Evolutionary conservation across 2,329 filamentous ascomycete genomes (phyloP), one percentile per base, ranked within the genome.

Genomic region (Aspergillus quadrilineatus): DNA sequence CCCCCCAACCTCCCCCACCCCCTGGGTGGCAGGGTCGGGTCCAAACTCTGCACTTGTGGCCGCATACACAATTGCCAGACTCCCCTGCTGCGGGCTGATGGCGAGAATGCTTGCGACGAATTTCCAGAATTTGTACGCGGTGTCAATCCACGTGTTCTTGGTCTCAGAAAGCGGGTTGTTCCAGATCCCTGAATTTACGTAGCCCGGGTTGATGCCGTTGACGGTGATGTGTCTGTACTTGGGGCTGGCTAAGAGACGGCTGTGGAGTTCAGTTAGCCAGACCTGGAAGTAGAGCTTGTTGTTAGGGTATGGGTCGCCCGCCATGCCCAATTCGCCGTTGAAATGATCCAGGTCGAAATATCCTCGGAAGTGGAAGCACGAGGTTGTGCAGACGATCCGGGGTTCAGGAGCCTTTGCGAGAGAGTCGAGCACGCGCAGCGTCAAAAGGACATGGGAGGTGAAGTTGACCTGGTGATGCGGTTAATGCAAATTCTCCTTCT

Each of bases 261-360:
- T n/a, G 1, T 52, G 49, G 14, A 53, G 8, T n/a, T 57, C 55
- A 0, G n/a, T 9, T 2, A 57, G 12, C 55, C 55, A 57, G 1
- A 37, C 49, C 28, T 57, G 55, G 43, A 34, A 57, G 7, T 52
- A 57, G 0, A 57, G 43, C 5, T 57, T 57, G 36, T 57, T 57
- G 32, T 52, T 57, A 2, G 32, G 34, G 44, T 57, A 57, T 3
- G 49, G 34, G 4, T 52, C 22, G 7, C 43, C 43, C 8, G 4
- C 7, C 49, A 52, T 43, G 15, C 44, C 55, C 4, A 8, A 6
- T 4, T 48, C 37, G 14, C 30, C 17, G 43, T 52, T 52, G 43
- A 52, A 52, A 12, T 52, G 46, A 2, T 29, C 46, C 5, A 50
- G 29, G 34, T 55, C 46, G 26, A 22, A 55, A 14, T 15, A 2